Evolutionary conservation across 2,329 filamentous ascomycete genomes (phyloP).

Genomic region (Cladophialophora exuberans): DNA sequence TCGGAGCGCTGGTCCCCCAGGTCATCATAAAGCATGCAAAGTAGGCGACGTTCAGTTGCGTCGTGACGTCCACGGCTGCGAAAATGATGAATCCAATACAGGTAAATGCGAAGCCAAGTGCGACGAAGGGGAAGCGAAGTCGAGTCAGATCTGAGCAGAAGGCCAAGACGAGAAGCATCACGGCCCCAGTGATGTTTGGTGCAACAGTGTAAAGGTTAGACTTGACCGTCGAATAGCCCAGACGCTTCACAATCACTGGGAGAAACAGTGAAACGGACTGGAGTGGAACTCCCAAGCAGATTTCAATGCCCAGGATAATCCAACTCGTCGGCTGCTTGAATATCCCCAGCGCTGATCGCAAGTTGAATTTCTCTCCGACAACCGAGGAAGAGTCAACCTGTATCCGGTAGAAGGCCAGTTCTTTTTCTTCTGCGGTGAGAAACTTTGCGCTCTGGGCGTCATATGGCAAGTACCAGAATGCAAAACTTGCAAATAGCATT

Average conservation of each 20-base stretch:
- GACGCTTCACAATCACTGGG: constrained; percentile 59
- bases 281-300: constrained; percentile 63
- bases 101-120: constrained; percentile 72
- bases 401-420: constrained; percentile 71
- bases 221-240: constrained; percentile 60
- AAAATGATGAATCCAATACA: constrained; percentile 81
- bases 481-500: constrained; percentile 64
- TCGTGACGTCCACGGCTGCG: constrained; percentile 67
- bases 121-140: constrained; percentile 74
- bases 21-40: constrained; percentile 82
- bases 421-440: constrained; percentile 66
- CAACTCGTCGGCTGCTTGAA: constrained; percentile 60
- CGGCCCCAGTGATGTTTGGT: constrained; percentile 74
- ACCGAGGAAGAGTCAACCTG: constrained; percentile 72
- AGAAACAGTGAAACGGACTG: constrained; percentile 62
- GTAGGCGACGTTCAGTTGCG: constrained; percentile 67
- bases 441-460: constrained; percentile 68
- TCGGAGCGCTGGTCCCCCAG: constrained; percentile 76
- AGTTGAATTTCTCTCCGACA: constrained; percentile 60
- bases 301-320: constrained; percentile 59
- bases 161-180: constrained; percentile 71
- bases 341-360: constrained; percentile 56
- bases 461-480: constrained; percentile 69
- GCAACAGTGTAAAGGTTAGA: constrained; percentile 84
- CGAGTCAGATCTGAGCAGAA: constrained; percentile 69